Percentiles rank a stretch among this genome's conserved stretches.
These are phyloP conservation scores for Boletus bicolor DNA, from an alignment of 768 basidiomycete genomes.

Conservation along the genomic window DNA sequence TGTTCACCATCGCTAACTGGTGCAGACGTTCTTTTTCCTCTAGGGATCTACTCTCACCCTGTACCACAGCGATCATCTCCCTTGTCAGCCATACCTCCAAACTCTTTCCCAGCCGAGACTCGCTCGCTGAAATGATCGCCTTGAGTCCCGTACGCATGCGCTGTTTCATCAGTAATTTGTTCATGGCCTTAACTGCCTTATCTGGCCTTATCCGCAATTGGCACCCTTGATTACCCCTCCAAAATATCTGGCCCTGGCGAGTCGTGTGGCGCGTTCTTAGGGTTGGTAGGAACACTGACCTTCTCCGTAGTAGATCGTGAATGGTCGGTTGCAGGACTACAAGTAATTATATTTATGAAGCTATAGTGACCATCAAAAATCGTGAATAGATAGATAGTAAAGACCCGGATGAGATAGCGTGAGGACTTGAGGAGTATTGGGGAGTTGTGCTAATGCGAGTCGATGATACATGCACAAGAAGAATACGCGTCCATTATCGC, in stretches of 20 bases:
- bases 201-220: too few species aligned
- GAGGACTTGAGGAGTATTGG: background rate
- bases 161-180: conserved; percentile 45
- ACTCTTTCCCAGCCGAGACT: conserved; percentile 51
- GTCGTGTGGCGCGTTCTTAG: too few species aligned
- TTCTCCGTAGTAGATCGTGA: background rate
- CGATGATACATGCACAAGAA: conserved; percentile 18
- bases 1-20: conserved; percentile 69
- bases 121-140: conserved; percentile 67
- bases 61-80: conserved; percentile 71
- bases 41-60: conserved; percentile 58
- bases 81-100: conserved; percentile 71
- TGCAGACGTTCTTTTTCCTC: conserved; percentile 63
- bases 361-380: conserved; percentile 4
- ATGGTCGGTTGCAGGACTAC: background rate
- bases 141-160: conserved; percentile 64
- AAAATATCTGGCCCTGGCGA: too few species aligned
- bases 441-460: conserved; percentile 12
- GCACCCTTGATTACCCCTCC: too few species aligned
- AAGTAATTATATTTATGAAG: background rate
- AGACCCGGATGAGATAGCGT: conserved; percentile 17
- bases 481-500: conserved; percentile 20
- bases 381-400: conserved; percentile 7
- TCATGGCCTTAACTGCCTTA: too few species aligned
- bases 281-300: too few species aligned